Percentiles rank a stretch among this genome's conserved stretches.
Evolutionary conservation across 1,284 basidiomycete species (phyloP).

Genomic region (Termitomyces sp.): DNA sequence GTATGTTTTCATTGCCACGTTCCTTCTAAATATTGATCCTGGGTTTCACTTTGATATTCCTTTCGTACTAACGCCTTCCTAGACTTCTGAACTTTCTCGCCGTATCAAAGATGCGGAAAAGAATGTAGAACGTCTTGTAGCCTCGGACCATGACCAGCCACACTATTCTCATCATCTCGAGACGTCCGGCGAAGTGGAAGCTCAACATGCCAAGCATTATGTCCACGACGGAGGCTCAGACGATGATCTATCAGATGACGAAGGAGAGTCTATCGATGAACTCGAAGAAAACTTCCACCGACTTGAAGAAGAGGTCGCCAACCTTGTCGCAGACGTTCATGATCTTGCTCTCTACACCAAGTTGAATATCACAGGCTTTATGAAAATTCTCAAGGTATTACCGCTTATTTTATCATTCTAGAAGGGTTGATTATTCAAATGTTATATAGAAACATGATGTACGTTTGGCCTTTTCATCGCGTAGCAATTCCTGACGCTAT

Average conservation of each 20-base stretch:
- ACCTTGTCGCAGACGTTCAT: slow-evolving; percentile 96
- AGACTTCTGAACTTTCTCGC: slow-evolving; percentile 80
- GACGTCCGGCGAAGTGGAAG: slow-evolving; percentile 44
- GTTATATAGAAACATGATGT: slow-evolving; percentile 74
- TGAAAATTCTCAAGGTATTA: slow-evolving; percentile 92
- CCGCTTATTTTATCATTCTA: slow-evolving; percentile 3
- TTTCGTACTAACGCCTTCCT: neutral
- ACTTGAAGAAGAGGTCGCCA: slow-evolving; percentile 93
- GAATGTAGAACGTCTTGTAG: slow-evolving; percentile 74
- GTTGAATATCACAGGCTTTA: slow-evolving; percentile 96
- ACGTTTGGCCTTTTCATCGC: slow-evolving; percentile 19
- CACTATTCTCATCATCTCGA: slow-evolving; percentile 19
- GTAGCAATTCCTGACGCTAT: neutral
- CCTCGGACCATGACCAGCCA: slow-evolving; percentile 40
- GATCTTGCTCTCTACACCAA: slow-evolving; percentile 95
- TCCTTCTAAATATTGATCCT: neutral
- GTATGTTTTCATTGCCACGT: slow-evolving; percentile 36
- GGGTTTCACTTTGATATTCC: slow-evolving; percentile 6
- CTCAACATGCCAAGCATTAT: slow-evolving; percentile 46
- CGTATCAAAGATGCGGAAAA: slow-evolving; percentile 81
- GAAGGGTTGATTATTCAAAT: neutral
- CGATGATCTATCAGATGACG: slow-evolving; percentile 55
- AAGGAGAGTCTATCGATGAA: slow-evolving; percentile 66
- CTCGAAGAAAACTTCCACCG: slow-evolving; percentile 87
- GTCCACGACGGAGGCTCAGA: slow-evolving; percentile 71